These are phyloP conservation scores for Saccharomycopsis lassenensis DNA, from an alignment of 805 yeast genomes.

Conservation along the genomic window DNA sequence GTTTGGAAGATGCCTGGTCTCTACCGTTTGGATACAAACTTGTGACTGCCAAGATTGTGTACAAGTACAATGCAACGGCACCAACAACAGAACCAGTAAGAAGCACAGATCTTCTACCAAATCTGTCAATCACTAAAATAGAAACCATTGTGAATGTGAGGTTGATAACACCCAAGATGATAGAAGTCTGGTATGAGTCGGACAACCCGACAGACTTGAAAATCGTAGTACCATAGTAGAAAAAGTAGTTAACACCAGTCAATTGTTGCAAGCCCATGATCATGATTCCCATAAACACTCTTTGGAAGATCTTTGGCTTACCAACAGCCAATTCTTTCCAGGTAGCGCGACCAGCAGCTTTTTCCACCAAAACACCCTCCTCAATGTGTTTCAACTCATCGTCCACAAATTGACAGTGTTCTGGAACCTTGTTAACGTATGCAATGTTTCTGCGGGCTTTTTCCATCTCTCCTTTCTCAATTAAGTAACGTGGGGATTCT, in stretches of 20 bases:
- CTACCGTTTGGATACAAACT: slow-evolving; percentile 20
- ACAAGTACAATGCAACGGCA: slow-evolving; percentile 21
- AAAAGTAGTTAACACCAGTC: slow-evolving; percentile 55
- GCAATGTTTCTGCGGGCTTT: slow-evolving; percentile 48
- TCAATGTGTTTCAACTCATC: slow-evolving; percentile 41
- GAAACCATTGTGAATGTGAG: slow-evolving; percentile 45
- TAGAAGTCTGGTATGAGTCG: slow-evolving; percentile 51
- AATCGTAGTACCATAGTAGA: slow-evolving; percentile 55
- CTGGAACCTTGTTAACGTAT: slow-evolving; percentile 42
- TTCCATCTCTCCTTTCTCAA: slow-evolving; percentile 37
- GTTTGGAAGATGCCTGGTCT: slow-evolving; percentile 32
- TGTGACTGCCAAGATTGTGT: slow-evolving; percentile 46
- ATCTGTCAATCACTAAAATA: slow-evolving; percentile 38
- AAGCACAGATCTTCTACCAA: slow-evolving; percentile 41
- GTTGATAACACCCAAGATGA: slow-evolving; percentile 45
- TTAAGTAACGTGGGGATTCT: slow-evolving; percentile 58
- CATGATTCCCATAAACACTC: slow-evolving; percentile 39
- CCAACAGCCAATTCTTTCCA: slow-evolving; percentile 58
- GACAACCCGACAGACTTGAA: slow-evolving; percentile 46
- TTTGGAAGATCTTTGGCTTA: slow-evolving; percentile 42
- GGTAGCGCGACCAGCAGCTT: slow-evolving; percentile 49
- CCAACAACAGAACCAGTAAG: slow-evolving; percentile 35
- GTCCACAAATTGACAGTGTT: slow-evolving; percentile 44
- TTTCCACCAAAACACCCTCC: slow-evolving; percentile 54
- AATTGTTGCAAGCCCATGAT: slow-evolving; percentile 57